phyloP scores from a whole-genome alignment of 208 protist species.

The Trypanosoma vivax region DNA sequence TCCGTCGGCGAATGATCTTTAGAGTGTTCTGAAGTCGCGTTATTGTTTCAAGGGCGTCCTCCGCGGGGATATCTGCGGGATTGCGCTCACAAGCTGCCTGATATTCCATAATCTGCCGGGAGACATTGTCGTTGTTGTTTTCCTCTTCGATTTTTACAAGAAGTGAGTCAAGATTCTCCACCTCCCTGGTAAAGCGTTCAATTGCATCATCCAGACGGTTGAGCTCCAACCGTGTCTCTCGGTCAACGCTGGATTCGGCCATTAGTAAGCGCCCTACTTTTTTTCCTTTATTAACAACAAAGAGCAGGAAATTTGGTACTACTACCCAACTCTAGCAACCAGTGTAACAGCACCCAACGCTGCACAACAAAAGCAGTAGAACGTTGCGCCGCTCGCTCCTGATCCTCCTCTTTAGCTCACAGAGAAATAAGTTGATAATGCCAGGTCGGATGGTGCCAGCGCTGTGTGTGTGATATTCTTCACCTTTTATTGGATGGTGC shows the following conservation, averaged over 20 bases:
- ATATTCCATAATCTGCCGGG: conserved; percentile 57
- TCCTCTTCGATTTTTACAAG: conserved; percentile 51
- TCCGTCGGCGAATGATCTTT: conserved; percentile 73
- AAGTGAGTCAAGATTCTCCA: conserved; percentile 41
- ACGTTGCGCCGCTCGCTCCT: no score
- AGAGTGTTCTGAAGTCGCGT: conserved; percentile 82
- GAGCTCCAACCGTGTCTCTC: conserved; percentile 38
- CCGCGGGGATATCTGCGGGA: conserved; percentile 53
- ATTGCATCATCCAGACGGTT: conserved; percentile 53
- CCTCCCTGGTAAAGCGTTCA: conserved; percentile 37
- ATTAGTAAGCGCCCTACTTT: neutral
- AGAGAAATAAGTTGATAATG: no score
- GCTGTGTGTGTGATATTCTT: no score
- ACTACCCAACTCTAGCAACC: no score
- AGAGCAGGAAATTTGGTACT: no score
- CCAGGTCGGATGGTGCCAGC: no score
- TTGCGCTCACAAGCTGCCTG: conserved; percentile 26
- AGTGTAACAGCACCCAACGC: no score
- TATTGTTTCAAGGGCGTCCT: conserved; percentile 81
- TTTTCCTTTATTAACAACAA: neutral
- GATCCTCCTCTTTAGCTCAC: no score
- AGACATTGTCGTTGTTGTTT: conserved; percentile 65
- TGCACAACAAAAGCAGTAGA: no score
- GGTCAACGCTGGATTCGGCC: conserved; percentile 8
- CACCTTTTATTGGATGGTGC: no score